phyloP scores from a whole-genome alignment of 2,329 filamentous ascomycete species.

The Apiospora saccharicola region DNA sequence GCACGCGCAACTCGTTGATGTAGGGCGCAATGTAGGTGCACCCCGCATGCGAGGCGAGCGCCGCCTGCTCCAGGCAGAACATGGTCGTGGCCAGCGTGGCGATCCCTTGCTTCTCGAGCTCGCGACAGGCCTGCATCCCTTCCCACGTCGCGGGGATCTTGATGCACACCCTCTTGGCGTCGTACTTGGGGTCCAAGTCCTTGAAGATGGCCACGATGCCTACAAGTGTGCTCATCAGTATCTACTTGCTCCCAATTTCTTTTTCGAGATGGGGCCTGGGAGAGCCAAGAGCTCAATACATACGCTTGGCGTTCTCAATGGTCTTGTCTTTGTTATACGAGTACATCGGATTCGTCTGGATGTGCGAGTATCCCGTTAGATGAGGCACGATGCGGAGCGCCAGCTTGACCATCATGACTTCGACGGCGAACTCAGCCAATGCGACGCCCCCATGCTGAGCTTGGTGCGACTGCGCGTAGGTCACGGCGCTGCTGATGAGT shows the following conservation, averaged over 20 bases:
- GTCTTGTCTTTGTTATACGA: conserved; percentile 59
- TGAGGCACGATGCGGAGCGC: conserved; percentile 58
- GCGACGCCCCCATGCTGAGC: conserved; percentile 45
- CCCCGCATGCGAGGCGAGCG: conserved; percentile 61
- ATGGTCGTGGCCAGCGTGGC: conserved; percentile 68
- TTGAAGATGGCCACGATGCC: conserved; percentile 59
- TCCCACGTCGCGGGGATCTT: conserved; percentile 71
- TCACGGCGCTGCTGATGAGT: conserved; percentile 47
- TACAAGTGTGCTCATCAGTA: conserved; percentile 37
- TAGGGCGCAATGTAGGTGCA: conserved; percentile 72
- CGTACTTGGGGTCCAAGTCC: conserved; percentile 51
- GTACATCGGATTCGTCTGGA: conserved; percentile 67
- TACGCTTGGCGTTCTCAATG: conserved; percentile 59
- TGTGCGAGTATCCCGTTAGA: conserved; percentile 60
- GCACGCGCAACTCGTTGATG: conserved; percentile 70
- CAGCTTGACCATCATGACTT: conserved; percentile 64
- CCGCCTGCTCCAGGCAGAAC: conserved; percentile 58
- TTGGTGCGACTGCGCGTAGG: conserved; percentile 42
- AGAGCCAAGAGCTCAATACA: conserved; percentile 27
- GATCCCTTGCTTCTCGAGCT: conserved; percentile 61
- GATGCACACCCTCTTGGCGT: conserved; percentile 62
- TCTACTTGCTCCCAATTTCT: neutral
- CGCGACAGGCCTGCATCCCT: conserved; percentile 65
- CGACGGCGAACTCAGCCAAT: conserved; percentile 59
- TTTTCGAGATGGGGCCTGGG: neutral